Conservation (phyloP, 306 rosid genomes). For the Rosa rugosa region DNA sequence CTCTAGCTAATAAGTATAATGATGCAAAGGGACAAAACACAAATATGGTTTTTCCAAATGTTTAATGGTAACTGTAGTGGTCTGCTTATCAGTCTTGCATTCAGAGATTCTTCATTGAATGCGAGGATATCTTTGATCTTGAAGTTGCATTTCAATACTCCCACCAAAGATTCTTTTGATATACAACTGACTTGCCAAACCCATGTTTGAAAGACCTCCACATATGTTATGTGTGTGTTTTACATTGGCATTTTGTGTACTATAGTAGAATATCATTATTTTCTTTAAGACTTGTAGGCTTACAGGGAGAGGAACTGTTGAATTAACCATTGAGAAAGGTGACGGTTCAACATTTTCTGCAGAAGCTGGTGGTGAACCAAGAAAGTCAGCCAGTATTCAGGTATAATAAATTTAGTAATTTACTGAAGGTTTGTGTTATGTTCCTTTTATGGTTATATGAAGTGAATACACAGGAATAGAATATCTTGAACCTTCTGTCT, state of each 20-base stretch:
- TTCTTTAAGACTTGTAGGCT: constrained; percentile 52
- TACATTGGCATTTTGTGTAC: not conserved
- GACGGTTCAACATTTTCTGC: constrained; percentile 85
- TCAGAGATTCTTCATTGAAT: not conserved
- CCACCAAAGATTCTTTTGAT: not conserved
- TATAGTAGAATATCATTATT: constrained; percentile 26
- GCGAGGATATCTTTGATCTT: not conserved
- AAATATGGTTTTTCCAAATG: not conserved
- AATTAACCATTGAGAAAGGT: constrained; percentile 74
- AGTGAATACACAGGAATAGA: not conserved
- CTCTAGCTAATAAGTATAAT: not conserved
- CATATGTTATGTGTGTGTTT: not conserved
- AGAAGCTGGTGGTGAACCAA: constrained; percentile 70
- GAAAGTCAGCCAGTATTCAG: constrained; percentile 74
- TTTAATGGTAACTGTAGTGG: not conserved
- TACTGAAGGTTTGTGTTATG: not conserved
- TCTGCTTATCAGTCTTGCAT: not conserved
- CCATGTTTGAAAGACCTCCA: constrained; percentile 2
- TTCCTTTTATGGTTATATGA: not conserved
- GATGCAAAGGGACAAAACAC: not conserved
- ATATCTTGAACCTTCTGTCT: constrained; percentile 2
- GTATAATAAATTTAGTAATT: constrained; percentile 28
- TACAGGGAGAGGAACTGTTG: constrained; percentile 86
- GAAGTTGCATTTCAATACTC: not conserved
- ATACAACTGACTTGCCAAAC: not conserved